These are phyloP conservation scores for Cornus florida DNA, from an alignment of 148 eudicot genomes.

Conservation along the genomic window DNA sequence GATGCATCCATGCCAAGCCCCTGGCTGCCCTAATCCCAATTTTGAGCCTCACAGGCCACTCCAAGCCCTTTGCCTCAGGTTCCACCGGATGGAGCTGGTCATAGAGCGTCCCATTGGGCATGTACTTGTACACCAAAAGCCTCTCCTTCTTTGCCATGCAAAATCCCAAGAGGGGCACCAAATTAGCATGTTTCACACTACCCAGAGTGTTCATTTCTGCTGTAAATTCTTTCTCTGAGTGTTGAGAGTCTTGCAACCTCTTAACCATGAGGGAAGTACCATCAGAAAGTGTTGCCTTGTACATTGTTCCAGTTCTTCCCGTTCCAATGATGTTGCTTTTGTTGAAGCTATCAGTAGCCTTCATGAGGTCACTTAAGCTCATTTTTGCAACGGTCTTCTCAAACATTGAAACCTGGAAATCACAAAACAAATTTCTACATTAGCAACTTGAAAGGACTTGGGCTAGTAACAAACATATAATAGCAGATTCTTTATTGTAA, in stretches of 20 bases:
- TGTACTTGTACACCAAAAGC: slow-evolving; percentile 46
- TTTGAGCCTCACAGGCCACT: slow-evolving; percentile 49
- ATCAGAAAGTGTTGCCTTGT: slow-evolving; percentile 45
- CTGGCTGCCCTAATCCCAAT: slow-evolving; percentile 48
- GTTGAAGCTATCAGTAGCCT: slow-evolving; percentile 52
- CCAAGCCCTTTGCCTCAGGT: slow-evolving; percentile 32
- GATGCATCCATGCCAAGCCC: slow-evolving; percentile 56
- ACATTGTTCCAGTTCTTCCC: slow-evolving; percentile 42
- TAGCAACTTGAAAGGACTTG: neutral
- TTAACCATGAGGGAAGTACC: slow-evolving; percentile 42
- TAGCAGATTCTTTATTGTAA: neutral
- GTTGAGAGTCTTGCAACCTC: slow-evolving; percentile 49
- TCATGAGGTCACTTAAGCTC: slow-evolving; percentile 49
- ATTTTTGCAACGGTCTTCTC: slow-evolving; percentile 46
- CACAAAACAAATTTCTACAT: neutral
- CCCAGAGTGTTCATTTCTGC: slow-evolving; percentile 56
- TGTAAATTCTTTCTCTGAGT: slow-evolving; percentile 44
- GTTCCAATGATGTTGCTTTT: slow-evolving; percentile 38
- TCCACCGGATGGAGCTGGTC: slow-evolving; percentile 40
- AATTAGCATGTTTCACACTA: slow-evolving; percentile 45
- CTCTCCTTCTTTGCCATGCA: slow-evolving; percentile 50
- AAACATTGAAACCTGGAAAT: slow-evolving; percentile 48
- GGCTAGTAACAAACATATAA: neutral
- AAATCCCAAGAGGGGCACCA: slow-evolving; percentile 51
- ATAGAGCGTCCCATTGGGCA: slow-evolving; percentile 44